Evolutionary conservation across 2,329 filamentous ascomycete genomes (phyloP).

Genomic region (Beauveria bassiana): DNA sequence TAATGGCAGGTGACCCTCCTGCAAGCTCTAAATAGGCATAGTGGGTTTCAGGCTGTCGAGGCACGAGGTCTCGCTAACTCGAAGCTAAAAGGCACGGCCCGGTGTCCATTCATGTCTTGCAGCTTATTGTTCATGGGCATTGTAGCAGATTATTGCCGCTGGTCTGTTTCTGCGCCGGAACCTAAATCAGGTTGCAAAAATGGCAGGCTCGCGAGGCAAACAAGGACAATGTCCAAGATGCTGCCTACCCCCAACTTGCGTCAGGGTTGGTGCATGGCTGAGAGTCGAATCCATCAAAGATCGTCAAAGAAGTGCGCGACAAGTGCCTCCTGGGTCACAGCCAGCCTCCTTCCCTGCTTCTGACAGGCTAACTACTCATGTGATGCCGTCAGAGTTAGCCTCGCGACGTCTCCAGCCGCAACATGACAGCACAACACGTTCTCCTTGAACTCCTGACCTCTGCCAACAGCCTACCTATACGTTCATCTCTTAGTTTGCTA

Average conservation of each 20-base stretch:
- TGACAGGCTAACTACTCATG: constrained; percentile 1
- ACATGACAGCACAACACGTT: background rate
- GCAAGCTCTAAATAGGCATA: background rate
- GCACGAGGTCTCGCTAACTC: background rate
- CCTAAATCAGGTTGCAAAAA: background rate
- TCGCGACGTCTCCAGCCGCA: background rate
- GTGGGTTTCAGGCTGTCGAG: background rate
- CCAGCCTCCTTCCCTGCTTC: constrained; percentile 13
- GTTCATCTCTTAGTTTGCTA: background rate
- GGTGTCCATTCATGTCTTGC: background rate
- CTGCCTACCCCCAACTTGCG: background rate
- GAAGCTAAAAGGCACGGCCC: background rate
- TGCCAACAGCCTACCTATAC: background rate
- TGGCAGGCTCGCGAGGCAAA: background rate
- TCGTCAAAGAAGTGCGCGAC: background rate
- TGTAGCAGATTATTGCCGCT: background rate
- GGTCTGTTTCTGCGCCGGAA: background rate
- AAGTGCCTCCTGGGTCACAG: background rate
- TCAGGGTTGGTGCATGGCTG: background rate
- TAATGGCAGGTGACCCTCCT: background rate
- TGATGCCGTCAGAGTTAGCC: constrained; percentile 4
- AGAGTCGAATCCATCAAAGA: background rate
- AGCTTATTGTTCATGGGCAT: background rate
- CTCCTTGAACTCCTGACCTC: background rate
- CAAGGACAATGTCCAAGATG: background rate